Conservation (phyloP, 768 basidiomycete genomes). For the Suillus paluster region DNA sequence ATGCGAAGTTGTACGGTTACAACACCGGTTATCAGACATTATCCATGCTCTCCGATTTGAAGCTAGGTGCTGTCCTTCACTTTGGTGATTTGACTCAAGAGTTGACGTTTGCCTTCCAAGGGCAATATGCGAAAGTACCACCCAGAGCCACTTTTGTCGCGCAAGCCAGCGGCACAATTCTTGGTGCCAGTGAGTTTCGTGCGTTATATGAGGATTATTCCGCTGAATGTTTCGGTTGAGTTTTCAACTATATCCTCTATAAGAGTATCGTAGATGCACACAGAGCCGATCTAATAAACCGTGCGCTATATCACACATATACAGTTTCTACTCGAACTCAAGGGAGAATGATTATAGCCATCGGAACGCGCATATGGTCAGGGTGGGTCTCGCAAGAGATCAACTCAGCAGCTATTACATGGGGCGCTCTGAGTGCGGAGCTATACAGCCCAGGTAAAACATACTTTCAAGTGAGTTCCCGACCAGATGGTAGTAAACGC, state of each 20-base stretch:
- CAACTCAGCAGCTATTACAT: slow-evolving; percentile 58
- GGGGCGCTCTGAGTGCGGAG: slow-evolving; percentile 57
- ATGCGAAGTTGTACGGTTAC: slow-evolving; percentile 58
- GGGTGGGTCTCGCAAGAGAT: slow-evolving; percentile 54
- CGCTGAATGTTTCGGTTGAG: slow-evolving; percentile 3
- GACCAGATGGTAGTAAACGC: slow-evolving; percentile 11
- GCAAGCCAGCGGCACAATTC: slow-evolving; percentile 53
- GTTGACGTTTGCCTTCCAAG: slow-evolving; percentile 44
- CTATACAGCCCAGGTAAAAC: slow-evolving; percentile 53
- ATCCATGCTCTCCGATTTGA: slow-evolving; percentile 52
- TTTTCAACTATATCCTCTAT: slow-evolving; percentile 27
- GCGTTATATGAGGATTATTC: neutral
- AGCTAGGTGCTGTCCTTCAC: neutral
- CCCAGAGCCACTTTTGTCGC: slow-evolving; percentile 52
- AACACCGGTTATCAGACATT: slow-evolving; percentile 57
- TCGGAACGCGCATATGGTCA: slow-evolving; percentile 21
- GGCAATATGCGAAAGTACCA: slow-evolving; percentile 58
- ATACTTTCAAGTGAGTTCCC: slow-evolving; percentile 45
- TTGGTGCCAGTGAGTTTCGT: slow-evolving; percentile 47
- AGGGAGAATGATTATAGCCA: slow-evolving; percentile 11
- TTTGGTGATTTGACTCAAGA: slow-evolving; percentile 13
- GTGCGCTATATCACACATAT: slow-evolving; percentile 6
- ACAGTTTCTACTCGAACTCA: slow-evolving; percentile 1
- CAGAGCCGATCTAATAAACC: slow-evolving; percentile 15
- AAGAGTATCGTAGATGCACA: slow-evolving; percentile 20